These are phyloP conservation scores for Populus hybrid DNA, from an alignment of 441 rosid species.

Conservation along the genomic window DNA sequence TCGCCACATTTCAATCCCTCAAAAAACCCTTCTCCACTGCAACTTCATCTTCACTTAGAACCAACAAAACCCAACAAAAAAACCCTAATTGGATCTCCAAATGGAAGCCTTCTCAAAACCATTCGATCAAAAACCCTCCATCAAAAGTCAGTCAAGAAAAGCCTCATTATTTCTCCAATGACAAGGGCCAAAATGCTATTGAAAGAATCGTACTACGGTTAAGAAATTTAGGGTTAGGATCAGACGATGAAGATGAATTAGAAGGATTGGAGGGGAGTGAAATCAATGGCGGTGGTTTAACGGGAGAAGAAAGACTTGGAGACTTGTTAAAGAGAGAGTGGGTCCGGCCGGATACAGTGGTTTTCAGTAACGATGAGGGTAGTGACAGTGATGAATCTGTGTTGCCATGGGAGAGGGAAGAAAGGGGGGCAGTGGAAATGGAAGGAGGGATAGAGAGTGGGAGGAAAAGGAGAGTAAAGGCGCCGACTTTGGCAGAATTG, in stretches of 20 bases:
- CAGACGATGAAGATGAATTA: conserved; percentile 54
- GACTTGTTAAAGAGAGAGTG: conserved; percentile 83
- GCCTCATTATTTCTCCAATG: conserved; percentile 29
- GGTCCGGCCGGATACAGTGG: conserved; percentile 72
- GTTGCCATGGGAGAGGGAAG: conserved; percentile 85
- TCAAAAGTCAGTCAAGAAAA: conserved; percentile 22
- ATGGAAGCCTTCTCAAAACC: conserved; percentile 30
- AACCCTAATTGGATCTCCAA: conserved; percentile 58
- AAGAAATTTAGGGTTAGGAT: conserved; percentile 71
- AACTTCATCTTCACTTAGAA: conserved; percentile 25
- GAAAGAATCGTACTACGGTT: conserved; percentile 83
- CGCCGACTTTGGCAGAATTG: conserved; percentile 84
- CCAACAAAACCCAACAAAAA: conserved; percentile 25
- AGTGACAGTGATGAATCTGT: conserved; percentile 28
- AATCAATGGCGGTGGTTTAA: conserved; percentile 24
- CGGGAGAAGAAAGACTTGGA: conserved; percentile 77
- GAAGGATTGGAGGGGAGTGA: conserved; percentile 31
- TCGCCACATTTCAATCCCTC: conserved; percentile 37
- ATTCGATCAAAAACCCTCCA: conserved; percentile 4
- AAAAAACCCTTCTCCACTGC: conserved; percentile 32
- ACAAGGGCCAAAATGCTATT: conserved; percentile 58
- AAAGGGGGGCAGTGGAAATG: conserved; percentile 23
- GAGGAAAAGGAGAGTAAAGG: conserved; percentile 49
- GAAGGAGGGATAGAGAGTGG: conserved; percentile 37
- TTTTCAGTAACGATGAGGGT: conserved; percentile 39